Percentiles rank a stretch among this genome's conserved stretches.
phyloP scores from a whole-genome alignment of 257 asterid species.

The Jacaranda mimosifolia region DNA sequence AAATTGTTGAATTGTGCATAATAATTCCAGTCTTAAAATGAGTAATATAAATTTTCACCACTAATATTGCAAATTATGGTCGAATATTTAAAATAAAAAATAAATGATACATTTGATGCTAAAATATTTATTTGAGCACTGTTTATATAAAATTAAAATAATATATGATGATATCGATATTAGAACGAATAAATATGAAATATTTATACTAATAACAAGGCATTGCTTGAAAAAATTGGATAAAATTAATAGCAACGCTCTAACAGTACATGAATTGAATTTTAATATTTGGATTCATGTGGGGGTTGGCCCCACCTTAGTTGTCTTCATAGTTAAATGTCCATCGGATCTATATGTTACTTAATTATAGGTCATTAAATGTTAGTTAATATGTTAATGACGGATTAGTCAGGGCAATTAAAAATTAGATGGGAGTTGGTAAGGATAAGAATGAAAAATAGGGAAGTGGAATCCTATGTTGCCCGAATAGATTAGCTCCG shows the following conservation, averaged over 20 bases:
- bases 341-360: background rate
- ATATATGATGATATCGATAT: too few species aligned
- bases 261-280: background rate
- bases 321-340: conserved; percentile 29
- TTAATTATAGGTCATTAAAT: background rate
- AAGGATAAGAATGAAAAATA: conserved; percentile 36
- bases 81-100: too few species aligned
- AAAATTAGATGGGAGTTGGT: conserved; percentile 38
- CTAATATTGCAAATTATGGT: too few species aligned
- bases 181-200: too few species aligned
- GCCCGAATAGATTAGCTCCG: background rate
- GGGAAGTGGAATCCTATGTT: conserved; percentile 16
- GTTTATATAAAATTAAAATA: too few species aligned
- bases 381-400: conserved; percentile 32
- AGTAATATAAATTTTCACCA: too few species aligned
- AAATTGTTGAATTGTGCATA: too few species aligned
- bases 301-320: conserved; percentile 22
- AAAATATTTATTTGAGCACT: too few species aligned
- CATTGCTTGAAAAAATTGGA: background rate
- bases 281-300: background rate
- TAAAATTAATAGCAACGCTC: background rate
- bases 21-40: too few species aligned
- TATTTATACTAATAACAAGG: too few species aligned
- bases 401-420: conserved; percentile 37
- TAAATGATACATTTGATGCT: too few species aligned